These are phyloP conservation scores for Citrus maxima DNA, from an alignment of 345 rosid species.

Conservation along the genomic window DNA sequence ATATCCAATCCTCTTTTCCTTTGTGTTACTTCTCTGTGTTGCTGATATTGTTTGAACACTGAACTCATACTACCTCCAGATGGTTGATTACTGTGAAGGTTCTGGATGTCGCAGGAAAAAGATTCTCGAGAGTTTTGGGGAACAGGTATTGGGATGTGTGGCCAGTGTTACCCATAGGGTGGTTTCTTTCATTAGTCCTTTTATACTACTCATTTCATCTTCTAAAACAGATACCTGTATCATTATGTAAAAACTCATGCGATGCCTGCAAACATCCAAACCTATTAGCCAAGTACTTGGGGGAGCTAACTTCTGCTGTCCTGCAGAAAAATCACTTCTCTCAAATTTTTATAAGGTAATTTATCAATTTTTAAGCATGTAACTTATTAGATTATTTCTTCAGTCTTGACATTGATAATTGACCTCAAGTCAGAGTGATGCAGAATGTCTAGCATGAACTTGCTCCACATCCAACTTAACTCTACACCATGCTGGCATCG, in stretches of 20 bases:
- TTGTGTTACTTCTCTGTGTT: conserved; percentile 8
- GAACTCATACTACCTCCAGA: conserved; percentile 36
- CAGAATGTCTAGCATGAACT: not conserved
- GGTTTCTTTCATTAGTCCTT: conserved; percentile 1
- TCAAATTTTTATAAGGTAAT: conserved; percentile 62
- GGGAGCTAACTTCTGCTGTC: conserved; percentile 49
- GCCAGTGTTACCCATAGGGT: not conserved
- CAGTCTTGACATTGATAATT: not conserved
- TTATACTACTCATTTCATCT: conserved; percentile 1
- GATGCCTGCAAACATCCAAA: conserved; percentile 89
- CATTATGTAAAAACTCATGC: conserved; percentile 68
- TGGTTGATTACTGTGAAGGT: conserved; percentile 86
- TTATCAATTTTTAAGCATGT: not conserved
- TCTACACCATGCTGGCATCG: not conserved
- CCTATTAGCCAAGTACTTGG: conserved; percentile 54
- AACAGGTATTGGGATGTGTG: conserved; percentile 53
- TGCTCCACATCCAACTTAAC: not conserved
- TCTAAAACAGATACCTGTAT: conserved; percentile 48
- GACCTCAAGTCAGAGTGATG: not conserved
- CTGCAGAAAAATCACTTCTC: conserved; percentile 57
- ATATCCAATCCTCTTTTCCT: conserved; percentile 10
- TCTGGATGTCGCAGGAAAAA: conserved; percentile 90
- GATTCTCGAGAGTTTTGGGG: conserved; percentile 89
- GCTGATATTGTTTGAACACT: conserved; percentile 17
- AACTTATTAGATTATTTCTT: not conserved